phyloP scores from a whole-genome alignment of 2,329 filamentous ascomycete species.

The Trichoderma arundinaceum region DNA sequence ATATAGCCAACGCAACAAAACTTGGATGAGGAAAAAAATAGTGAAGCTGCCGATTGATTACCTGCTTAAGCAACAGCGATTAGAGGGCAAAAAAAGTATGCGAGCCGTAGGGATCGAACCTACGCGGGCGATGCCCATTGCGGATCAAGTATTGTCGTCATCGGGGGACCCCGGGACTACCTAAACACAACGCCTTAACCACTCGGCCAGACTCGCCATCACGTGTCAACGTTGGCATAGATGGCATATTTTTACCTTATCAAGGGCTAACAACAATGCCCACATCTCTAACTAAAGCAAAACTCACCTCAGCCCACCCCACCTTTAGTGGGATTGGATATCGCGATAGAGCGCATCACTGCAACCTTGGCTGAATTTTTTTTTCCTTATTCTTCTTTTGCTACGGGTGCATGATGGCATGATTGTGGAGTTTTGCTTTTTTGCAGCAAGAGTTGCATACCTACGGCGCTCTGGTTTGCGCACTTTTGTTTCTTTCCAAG shows the following conservation, averaged over 20 bases:
- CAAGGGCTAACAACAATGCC: neutral
- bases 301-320: neutral
- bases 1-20: too few relatives aligned
- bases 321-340: slow-evolving; percentile 1
- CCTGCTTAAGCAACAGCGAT: neutral
- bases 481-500: neutral
- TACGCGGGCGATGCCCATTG: slow-evolving; percentile 53
- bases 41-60: neutral
- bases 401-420: neutral
- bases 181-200: slow-evolving; percentile 64
- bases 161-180: slow-evolving; percentile 36
- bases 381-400: neutral
- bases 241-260: neutral
- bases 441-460: neutral
- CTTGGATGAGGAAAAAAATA: too few relatives aligned
- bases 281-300: neutral
- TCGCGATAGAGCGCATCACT: slow-evolving; percentile 2
- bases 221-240: slow-evolving; percentile 7
- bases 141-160: slow-evolving; percentile 42
- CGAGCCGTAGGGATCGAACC: slow-evolving; percentile 59
- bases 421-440: neutral
- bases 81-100: slow-evolving; percentile 38
- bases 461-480: neutral
- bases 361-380: slow-evolving; percentile 1
- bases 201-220: slow-evolving; percentile 56